A percentile compares a stretch with the other conserved stretches of the same genome.
These are phyloP conservation scores for Penicillium waksmanii DNA, from an alignment of 495 filamentous ascomycete species.

Conservation along the genomic window DNA sequence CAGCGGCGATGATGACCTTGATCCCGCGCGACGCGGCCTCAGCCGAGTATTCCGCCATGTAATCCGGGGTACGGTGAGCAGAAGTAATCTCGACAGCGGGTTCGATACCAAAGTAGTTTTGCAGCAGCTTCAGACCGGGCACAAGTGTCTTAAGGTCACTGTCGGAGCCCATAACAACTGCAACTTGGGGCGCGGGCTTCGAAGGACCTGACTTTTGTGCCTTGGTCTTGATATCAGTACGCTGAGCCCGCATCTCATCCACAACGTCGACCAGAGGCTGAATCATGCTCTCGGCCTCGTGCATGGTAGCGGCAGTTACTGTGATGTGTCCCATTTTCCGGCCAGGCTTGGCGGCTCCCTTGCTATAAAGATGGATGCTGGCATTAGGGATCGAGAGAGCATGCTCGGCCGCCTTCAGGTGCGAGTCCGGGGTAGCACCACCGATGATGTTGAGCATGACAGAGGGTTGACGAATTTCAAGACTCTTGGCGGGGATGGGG, in stretches of 20 bases:
- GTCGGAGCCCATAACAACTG: conserved; percentile 94
- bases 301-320: conserved; percentile 67
- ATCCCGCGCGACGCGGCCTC: conserved; percentile 69
- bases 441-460: conserved; percentile 99
- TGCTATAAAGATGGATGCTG: conserved; percentile 88
- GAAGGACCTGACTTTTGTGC: conserved; percentile 33
- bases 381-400: conserved; percentile 66
- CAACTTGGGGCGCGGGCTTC: conserved; percentile 63
- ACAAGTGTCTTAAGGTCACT: conserved; percentile 83
- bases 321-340: conserved; percentile 97
- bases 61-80: conserved; percentile 86
- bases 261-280: conserved; percentile 65
- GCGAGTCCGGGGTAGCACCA: conserved; percentile 68
- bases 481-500: conserved; percentile 64
- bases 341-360: conserved; percentile 78
- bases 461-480: conserved; percentile 64
- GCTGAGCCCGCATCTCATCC: conserved; percentile 66
- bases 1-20: conserved; percentile 92
- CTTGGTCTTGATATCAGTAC: conserved; percentile 51
- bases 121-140: conserved; percentile 75
- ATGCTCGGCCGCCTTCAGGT: conserved; percentile 64
- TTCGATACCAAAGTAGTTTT: conserved; percentile 71
- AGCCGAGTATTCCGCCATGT: conserved; percentile 77
- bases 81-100: conserved; percentile 85
- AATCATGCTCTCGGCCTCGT: conserved; percentile 72